Evolutionary conservation across 2,329 filamentous ascomycete genomes (phyloP).

Genomic region (Pseudogymnoascus sp.): DNA sequence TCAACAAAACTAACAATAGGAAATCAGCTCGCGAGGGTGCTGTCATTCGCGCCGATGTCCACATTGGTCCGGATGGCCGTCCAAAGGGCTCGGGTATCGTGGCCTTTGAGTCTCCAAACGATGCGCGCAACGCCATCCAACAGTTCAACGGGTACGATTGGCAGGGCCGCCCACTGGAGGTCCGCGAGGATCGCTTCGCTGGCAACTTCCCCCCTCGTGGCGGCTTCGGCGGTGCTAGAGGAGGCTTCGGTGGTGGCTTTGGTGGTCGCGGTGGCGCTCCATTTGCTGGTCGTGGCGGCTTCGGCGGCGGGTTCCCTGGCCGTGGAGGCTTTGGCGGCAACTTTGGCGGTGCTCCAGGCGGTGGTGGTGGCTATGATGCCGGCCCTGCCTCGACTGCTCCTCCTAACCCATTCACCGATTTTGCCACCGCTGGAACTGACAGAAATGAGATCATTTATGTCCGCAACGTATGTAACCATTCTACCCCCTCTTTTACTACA

Average conservation of each 20-base stretch:
- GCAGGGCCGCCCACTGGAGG: constrained; percentile 88
- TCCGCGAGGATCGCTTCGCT: constrained; percentile 92
- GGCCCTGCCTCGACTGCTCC: constrained; percentile 42
- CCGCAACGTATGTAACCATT: constrained; percentile 68
- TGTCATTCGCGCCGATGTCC: constrained; percentile 91
- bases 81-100: constrained; percentile 97
- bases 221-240: constrained; percentile 33
- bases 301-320: constrained; percentile 42
- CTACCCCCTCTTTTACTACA: not conserved
- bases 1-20: constrained; percentile 12
- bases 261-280: constrained; percentile 51
- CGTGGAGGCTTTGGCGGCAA: constrained; percentile 39
- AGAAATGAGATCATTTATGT: constrained; percentile 82
- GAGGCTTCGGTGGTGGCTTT: constrained; percentile 42
- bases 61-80: constrained; percentile 80
- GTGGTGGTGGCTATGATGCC: constrained; percentile 20
- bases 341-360: constrained; percentile 31
- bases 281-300: constrained; percentile 48
- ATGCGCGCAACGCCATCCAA: constrained; percentile 89
- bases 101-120: constrained; percentile 88
- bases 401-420: constrained; percentile 91
- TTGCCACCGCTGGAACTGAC: constrained; percentile 78
- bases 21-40: constrained; percentile 53
- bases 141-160: constrained; percentile 99
- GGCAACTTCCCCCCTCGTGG: constrained; percentile 41